Base-by-base conservation (phyloP, 2,329 filamentous ascomycete species). In the Colletotrichum siamense region DNA sequence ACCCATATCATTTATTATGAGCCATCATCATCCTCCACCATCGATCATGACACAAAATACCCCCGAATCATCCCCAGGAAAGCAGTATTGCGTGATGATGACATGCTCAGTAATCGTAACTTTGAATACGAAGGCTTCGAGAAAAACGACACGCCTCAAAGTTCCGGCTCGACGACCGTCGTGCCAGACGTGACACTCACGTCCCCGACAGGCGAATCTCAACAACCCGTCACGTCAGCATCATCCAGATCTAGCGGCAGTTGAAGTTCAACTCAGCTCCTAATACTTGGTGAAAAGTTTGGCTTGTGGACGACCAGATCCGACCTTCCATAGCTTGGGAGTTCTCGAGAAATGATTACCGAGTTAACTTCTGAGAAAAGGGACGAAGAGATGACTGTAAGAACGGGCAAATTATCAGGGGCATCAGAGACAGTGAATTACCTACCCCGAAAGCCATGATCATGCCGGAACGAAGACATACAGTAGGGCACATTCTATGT, bases 41-140 rank as follows among this genome's bases (percentile, higher is more conserved):
- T n/a, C 18, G 5, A 1, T 44, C 0, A n/a, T n/a, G 1, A 6
- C 6, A 44, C 5, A 44, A 18, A 12, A 44, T 6, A 1, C 9
- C 39, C 39, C 39, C 39, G 39, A n/a, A n/a, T 44, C 5, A 12
- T n/a, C 39, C 39, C 39, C 18, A 5, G 18, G 9, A 44, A 44
- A 7, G 18, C 39, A 44, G 39, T 44, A 44, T 0, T n/a, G 39
- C 9, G 5, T n/a, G 39, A 44, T n/a, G 9, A n/a, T 44, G 39
- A n/a, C 39, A 9, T n/a, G 5, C 9, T 44, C 18, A 1, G 39
- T n/a, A 44, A 44, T 4, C 18, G 18, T n/a, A 44, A 5, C 8
- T 44, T 6, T 12, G 18, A n/a, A 44, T 12, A 44, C 18, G 3
- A 44, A 44, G 0, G 18, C 5, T 8, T 7, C 18, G 39, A 6